Conservation (phyloP, 2,329 filamentous ascomycete genomes). For the Simplicillium aogashimaense region DNA sequence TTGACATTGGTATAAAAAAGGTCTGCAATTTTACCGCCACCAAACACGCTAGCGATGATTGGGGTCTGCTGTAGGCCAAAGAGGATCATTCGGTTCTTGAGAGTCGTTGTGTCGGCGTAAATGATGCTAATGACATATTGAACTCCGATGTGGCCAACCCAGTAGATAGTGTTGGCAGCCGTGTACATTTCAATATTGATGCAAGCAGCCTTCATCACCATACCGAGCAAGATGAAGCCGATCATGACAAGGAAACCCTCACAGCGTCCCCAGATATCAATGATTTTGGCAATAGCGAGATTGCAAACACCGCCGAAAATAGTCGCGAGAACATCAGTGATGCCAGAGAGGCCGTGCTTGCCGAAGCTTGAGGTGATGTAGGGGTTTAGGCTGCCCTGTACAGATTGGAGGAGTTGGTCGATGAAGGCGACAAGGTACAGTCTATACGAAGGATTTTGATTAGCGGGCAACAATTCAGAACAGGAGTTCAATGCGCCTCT, state of each 20-base stretch:
- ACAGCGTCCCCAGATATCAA: conserved; percentile 37
- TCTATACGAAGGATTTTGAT: conserved; percentile 11
- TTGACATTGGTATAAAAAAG: conserved; percentile 26
- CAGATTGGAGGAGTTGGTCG: conserved; percentile 22
- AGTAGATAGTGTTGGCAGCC: conserved; percentile 54
- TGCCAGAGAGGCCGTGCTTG: conserved; percentile 56
- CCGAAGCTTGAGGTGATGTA: conserved; percentile 59
- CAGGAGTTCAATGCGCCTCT: too few species aligned
- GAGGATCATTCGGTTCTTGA: conserved; percentile 32
- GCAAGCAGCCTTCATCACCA: conserved; percentile 55
- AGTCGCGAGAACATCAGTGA: conserved; percentile 50
- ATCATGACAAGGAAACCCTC: conserved; percentile 34
- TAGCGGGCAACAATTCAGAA: background rate
- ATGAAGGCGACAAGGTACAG: conserved; percentile 28
- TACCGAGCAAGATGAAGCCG: conserved; percentile 36
- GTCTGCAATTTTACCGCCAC: conserved; percentile 28
- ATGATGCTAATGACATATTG: conserved; percentile 30
- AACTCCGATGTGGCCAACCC: conserved; percentile 40
- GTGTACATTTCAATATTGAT: conserved; percentile 47
- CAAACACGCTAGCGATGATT: conserved; percentile 32
- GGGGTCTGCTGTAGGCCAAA: conserved; percentile 32
- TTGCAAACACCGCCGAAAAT: conserved; percentile 27
- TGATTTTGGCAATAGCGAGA: conserved; percentile 34
- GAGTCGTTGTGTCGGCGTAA: conserved; percentile 30
- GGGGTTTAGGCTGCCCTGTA: conserved; percentile 41